phyloP scores from a whole-genome alignment of 2,329 filamentous ascomycete species.

The Pestalotiopsis fici region DNA sequence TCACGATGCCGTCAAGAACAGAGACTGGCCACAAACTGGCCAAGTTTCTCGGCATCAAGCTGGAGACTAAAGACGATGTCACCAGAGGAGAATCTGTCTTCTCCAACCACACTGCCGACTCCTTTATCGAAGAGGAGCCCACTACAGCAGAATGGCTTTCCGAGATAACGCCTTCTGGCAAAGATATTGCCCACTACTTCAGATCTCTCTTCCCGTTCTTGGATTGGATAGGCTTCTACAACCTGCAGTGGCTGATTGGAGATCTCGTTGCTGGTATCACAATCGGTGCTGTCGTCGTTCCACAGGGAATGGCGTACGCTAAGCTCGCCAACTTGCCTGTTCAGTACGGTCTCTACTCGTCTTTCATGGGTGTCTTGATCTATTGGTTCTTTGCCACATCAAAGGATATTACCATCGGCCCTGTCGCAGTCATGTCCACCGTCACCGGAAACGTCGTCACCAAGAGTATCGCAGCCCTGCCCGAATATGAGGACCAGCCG shows the following conservation, averaged over 20 bases:
- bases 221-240: constrained; percentile 88
- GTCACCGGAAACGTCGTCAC: constrained; percentile 81
- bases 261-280: constrained; percentile 77
- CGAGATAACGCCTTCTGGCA: constrained; percentile 60
- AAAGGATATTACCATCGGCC: constrained; percentile 97
- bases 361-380: constrained; percentile 90
- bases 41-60: constrained; percentile 80
- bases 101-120: constrained; percentile 71
- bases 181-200: constrained; percentile 61
- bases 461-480: constrained; percentile 57
- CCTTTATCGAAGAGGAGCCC: constrained; percentile 82
- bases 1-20: constrained; percentile 42
- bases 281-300: constrained; percentile 75
- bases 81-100: constrained; percentile 79
- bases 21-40: constrained; percentile 74
- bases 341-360: constrained; percentile 89
- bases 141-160: constrained; percentile 72
- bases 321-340: constrained; percentile 76
- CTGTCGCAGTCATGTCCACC: constrained; percentile 93
- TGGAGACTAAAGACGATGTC: constrained; percentile 64
- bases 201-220: constrained; percentile 82
- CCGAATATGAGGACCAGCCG: constrained; percentile 46
- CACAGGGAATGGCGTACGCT: constrained; percentile 95
- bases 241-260: constrained; percentile 83
- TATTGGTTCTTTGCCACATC: constrained; percentile 99